A percentile compares a stretch with the other conserved stretches of the same genome.
These are phyloP conservation scores for Usnea hakonensis DNA, from an alignment of 495 filamentous ascomycete genomes.

Conservation along the genomic window DNA sequence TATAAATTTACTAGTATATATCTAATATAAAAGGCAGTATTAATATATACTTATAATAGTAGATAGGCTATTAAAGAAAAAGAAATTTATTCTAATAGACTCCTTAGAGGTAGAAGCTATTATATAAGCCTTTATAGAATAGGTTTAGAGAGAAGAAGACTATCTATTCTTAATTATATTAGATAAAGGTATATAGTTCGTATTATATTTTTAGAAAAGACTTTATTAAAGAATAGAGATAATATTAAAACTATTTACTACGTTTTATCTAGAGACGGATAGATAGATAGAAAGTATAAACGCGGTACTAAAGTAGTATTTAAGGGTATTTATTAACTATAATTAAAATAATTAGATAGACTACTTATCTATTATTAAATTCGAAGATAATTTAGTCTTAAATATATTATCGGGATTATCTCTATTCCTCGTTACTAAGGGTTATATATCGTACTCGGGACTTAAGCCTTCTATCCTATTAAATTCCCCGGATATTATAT, in stretches of 20 bases:
- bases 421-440: background rate
- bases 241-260: no score
- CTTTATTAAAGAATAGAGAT: no score
- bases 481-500: background rate
- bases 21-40: background rate
- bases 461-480: background rate
- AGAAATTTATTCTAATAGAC: background rate
- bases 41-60: slow-evolving; percentile 15
- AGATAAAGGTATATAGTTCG: background rate
- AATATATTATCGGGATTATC: background rate
- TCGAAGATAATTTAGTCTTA: slow-evolving; percentile 8
- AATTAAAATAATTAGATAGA: slow-evolving; percentile 18
- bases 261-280: no score
- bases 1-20: background rate
- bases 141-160: slow-evolving; percentile 5
- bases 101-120: slow-evolving; percentile 4
- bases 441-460: background rate
- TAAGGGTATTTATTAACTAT: no score
- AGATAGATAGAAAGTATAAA: no score
- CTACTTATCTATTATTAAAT: slow-evolving; percentile 3
- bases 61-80: slow-evolving; percentile 10
- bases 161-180: background rate
- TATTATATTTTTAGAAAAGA: background rate
- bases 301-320: no score
- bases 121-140: slow-evolving; percentile 15